phyloP scores from a whole-genome alignment of 2,329 filamentous ascomycete genomes.

The Colletotrichum cuscutae region DNA sequence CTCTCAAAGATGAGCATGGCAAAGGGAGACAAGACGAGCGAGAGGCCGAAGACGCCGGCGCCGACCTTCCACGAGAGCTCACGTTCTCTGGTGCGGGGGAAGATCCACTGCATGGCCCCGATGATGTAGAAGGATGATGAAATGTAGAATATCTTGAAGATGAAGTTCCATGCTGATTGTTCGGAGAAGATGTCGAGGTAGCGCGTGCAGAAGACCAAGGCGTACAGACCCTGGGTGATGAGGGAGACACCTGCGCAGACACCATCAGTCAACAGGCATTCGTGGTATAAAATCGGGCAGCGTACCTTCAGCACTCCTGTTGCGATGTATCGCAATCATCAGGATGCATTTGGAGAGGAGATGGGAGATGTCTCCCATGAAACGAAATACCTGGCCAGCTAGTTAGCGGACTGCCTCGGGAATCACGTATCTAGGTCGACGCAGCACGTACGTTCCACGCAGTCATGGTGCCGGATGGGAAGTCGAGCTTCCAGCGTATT shows the following conservation, averaged over 20 bases:
- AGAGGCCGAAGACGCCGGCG: constrained; percentile 72
- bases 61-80: constrained; percentile 96
- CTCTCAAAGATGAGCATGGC: constrained; percentile 74
- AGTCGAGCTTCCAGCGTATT: constrained; percentile 23
- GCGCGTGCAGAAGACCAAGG: constrained; percentile 83
- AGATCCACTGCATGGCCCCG: constrained; percentile 86
- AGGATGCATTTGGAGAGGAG: constrained; percentile 88
- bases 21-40: constrained; percentile 76
- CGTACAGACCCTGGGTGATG: constrained; percentile 90
- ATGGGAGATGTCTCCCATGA: constrained; percentile 87
- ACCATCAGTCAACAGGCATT: constrained; percentile 32
- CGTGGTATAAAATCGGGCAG: background rate
- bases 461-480: constrained; percentile 45
- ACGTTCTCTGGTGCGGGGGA: constrained; percentile 85
- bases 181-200: constrained; percentile 84
- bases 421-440: background rate
- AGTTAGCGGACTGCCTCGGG: constrained; percentile 11
- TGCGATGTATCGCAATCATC: constrained; percentile 89
- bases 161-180: constrained; percentile 72
- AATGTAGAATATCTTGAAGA: constrained; percentile 93
- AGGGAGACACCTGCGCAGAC: constrained; percentile 80
- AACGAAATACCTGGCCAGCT: constrained; percentile 69
- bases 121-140: constrained; percentile 86
- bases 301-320: constrained; percentile 84
- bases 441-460: constrained; percentile 51